Percentiles rank a stretch among this genome's conserved stretches.
These are phyloP conservation scores for Hymenoscyphus repandus DNA, from an alignment of 2,329 filamentous ascomycete species.

Conservation along the genomic window DNA sequence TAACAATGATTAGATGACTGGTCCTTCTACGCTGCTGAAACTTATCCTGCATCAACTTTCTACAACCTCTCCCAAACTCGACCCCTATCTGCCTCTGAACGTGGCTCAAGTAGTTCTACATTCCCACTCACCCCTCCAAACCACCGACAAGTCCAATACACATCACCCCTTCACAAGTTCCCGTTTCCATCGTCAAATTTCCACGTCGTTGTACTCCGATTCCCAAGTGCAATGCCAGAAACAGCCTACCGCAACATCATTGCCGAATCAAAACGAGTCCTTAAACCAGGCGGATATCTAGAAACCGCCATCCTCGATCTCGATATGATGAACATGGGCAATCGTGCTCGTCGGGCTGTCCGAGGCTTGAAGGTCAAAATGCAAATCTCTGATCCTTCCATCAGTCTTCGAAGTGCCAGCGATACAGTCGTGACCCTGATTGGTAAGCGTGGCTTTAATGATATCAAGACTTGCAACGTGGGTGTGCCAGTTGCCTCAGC, in stretches of 20 bases:
- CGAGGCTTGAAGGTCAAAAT: slow-evolving; percentile 68
- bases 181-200: slow-evolving; percentile 75
- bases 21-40: slow-evolving; percentile 81
- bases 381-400: slow-evolving; percentile 52
- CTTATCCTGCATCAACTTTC: slow-evolving; percentile 68
- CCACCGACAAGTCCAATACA: slow-evolving; percentile 69
- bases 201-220: slow-evolving; percentile 69
- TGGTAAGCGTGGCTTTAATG: slow-evolving; percentile 63
- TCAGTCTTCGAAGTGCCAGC: slow-evolving; percentile 54
- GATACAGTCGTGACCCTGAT: slow-evolving; percentile 62
- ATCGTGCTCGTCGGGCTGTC: slow-evolving; percentile 61
- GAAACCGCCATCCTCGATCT: slow-evolving; percentile 74
- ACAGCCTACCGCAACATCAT: slow-evolving; percentile 65
- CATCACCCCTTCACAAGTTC: slow-evolving; percentile 53
- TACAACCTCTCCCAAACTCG: slow-evolving; percentile 63
- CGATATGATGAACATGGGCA: slow-evolving; percentile 79
- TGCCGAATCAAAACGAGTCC: slow-evolving; percentile 69
- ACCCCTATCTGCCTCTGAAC: slow-evolving; percentile 44
- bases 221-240: slow-evolving; percentile 65
- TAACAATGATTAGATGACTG: slow-evolving; percentile 55
- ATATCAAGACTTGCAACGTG: slow-evolving; percentile 70
- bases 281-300: slow-evolving; percentile 74
- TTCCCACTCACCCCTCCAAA: slow-evolving; percentile 59
- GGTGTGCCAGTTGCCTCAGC: slow-evolving; percentile 66
- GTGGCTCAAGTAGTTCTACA: slow-evolving; percentile 34